Base-by-base conservation (phyloP, 768 basidiomycete species). In the Hemileccinum rubropunctum region DNA sequence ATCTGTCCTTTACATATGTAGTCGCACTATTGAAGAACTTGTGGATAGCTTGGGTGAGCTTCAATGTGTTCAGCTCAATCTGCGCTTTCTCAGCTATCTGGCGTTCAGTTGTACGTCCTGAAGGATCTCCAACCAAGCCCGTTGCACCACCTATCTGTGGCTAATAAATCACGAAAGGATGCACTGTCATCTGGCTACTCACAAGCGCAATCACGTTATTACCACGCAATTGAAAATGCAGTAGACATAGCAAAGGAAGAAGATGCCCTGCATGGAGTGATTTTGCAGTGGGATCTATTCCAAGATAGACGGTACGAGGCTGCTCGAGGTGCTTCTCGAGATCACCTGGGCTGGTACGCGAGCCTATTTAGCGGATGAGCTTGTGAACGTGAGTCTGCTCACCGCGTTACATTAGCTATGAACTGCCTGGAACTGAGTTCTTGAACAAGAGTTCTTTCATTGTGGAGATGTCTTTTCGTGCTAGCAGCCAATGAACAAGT, bases 111-210 rank as follows among this genome's bases (percentile, higher is more conserved):
- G 79, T 76, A 32, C 95, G 79, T 2, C 97, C 95, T 4, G 95
- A 95, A 8, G 97, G 97, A 64, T 99, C 97, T 6, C 97, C 97
- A 39, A 99, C 86, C n/a, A 88, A 83, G 9, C 93, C 97, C 0
- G 95, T 98, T 9, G 93, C 95, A 1, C 93, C 94, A 28, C 97
- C 95, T 65, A 98, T 88, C 95, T 98, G 62, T 28, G 30, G 11
- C 12, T n/a, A 34, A 42, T 21, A 6, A 42, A 48, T 54, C 42
- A 47, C 26, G 40, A 5, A 42, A 45, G 27, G 34, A 37, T 37
- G 18, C 12, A 42, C 15, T 4, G 13, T 20, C 34, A 10, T 27
- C 44, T 37, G 42, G 45, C 23, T 1, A 68, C 89, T 71, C 62
- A 97, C 95, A 23, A 99, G 77, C 5, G 91, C 85, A 28, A 98